These are phyloP conservation scores for Scedosporium apiospermum DNA, from an alignment of 2,329 filamentous ascomycete genomes.

Conservation along the genomic window DNA sequence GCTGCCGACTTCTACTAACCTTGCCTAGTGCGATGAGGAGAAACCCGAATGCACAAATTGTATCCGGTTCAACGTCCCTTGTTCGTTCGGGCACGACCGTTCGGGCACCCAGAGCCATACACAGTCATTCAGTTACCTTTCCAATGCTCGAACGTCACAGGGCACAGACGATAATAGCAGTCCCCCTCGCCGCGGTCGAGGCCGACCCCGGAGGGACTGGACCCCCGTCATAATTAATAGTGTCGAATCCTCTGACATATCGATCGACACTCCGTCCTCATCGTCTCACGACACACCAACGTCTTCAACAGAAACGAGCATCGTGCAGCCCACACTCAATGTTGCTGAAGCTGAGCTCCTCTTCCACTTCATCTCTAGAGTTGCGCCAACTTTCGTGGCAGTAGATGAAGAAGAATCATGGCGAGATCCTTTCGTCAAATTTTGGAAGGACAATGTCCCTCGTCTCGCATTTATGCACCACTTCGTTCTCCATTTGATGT, in stretches of 20 bases:
- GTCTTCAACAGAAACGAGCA: conserved; percentile 4
- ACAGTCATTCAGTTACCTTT: not conserved
- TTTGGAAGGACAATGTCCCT: conserved; percentile 19
- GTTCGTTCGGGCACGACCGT: conserved; percentile 15
- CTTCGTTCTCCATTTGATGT: conserved; percentile 19
- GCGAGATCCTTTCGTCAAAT: conserved; percentile 12
- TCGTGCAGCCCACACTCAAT: conserved; percentile 13
- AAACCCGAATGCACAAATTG: conserved; percentile 22
- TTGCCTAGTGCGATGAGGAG: conserved; percentile 20
- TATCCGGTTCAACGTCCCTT: conserved; percentile 20
- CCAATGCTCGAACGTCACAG: too few relatives aligned
- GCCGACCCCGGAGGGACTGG: conserved; percentile 21
- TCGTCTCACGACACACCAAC: not conserved
- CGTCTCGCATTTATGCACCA: conserved; percentile 18
- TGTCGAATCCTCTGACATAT: not conserved
- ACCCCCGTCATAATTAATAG: conserved; percentile 15
- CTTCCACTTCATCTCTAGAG: conserved; percentile 17
- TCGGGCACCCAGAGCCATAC: too few relatives aligned
- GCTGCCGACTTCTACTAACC: not conserved
- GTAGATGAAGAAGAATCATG: conserved; percentile 7
- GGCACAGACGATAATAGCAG: too few relatives aligned
- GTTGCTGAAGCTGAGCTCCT: conserved; percentile 20
- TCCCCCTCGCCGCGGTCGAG: conserved; percentile 17
- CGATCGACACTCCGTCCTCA: not conserved
- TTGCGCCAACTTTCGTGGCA: conserved; percentile 14